Evolutionary conservation across 78 protist genomes (phyloP).

Genomic region (Dictyostelium brefeldianum): DNA sequence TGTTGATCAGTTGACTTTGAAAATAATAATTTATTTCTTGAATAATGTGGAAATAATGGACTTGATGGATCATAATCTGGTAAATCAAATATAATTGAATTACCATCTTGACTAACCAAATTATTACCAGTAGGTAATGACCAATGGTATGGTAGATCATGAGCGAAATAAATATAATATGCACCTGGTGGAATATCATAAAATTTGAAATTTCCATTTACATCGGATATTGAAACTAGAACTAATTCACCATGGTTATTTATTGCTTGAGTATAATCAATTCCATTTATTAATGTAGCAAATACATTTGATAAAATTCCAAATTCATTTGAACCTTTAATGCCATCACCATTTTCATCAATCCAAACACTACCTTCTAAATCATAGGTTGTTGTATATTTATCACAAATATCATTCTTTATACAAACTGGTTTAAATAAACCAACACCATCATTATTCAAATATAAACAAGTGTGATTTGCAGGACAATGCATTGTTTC

Average conservation of each 20-base stretch:
- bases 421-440: slow-evolving; percentile 17
- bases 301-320: neutral
- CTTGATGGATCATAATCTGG: neutral
- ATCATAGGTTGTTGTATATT: neutral
- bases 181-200: slow-evolving; percentile 7
- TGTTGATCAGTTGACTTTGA: neutral
- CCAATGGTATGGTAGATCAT: slow-evolving; percentile 16
- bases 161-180: slow-evolving; percentile 10
- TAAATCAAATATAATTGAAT: neutral
- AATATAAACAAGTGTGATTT: neutral
- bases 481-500: neutral
- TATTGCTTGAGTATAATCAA: neutral
- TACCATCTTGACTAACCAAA: neutral
- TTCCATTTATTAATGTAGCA: neutral
- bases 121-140: neutral
- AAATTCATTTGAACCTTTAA: neutral
- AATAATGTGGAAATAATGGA: neutral
- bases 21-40: neutral
- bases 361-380: slow-evolving; percentile 11
- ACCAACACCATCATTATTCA: neutral
- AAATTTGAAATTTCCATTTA: slow-evolving; percentile 8
- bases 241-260: slow-evolving; percentile 10
- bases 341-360: slow-evolving; percentile 5
- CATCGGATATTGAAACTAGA: neutral
- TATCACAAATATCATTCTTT: neutral